Evolutionary conservation across 352 stramenopile genomes (phyloP), one percentile per base, ranked within the genome.

Genomic region (Pythium vanterpoolii): DNA sequence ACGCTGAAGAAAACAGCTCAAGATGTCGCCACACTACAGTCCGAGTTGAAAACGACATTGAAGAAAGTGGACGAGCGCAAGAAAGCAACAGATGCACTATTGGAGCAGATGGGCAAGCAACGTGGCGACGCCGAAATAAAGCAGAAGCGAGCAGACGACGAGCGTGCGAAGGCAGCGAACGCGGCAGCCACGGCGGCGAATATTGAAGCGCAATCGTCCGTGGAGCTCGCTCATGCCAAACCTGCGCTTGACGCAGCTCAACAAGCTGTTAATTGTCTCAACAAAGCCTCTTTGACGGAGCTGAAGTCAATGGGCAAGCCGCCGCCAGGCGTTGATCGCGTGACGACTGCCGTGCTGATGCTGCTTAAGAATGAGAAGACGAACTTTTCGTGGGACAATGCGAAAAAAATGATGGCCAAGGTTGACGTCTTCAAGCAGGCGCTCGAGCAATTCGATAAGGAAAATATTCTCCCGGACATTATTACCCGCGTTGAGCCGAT

Each of bases 401-500:
- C 91, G 11, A 98, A 97, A 76, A 98, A 97, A 64, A 97, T 98
- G 91, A 98, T 98, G 91, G 91, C 91, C 2, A 97, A 97, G 34
- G 83, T 96, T 13, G 90, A 97, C 58, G 75, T 88, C 5, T 98
- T 98, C 73, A 97, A 97, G 72, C 72, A 91, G 34, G 74, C 82
- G 33, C 70, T 98, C 2, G 87, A 97, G 64, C 77, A 91, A 21
- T 98, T 96, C 48, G 81, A 93, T 64, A 96, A 95, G 50, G 87
- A 97, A 34, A 83, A 97, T 54, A 96, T 98, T n/a, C 86, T 89
- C 0, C 55, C 69, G 1, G 91, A 98, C 13, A 75, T 97, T 4
- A 83, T 97, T 1, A 73, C 77, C 7, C 75, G 87, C 16, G 85
- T 97, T 4, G 79, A 96, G 43, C 87, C 87, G 7, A 91, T 97